These are phyloP conservation scores for Bathelium albidoporum DNA, from an alignment of 495 filamentous ascomycete species.

Conservation along the genomic window DNA sequence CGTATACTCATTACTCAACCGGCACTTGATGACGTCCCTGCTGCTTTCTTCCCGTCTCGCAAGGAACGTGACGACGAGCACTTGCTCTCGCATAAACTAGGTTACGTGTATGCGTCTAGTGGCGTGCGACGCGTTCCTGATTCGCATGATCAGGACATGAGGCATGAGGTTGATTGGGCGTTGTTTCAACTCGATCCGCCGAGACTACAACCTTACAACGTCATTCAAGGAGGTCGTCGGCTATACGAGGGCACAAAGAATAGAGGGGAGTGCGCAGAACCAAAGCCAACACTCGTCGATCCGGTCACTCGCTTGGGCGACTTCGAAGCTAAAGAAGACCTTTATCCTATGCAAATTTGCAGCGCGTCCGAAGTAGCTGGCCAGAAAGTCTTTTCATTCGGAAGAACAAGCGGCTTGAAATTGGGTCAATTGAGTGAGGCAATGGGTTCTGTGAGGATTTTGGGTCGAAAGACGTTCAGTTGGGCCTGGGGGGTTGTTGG, in stretches of 20 bases:
- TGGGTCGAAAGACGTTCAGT: constrained; percentile 67
- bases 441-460: constrained; percentile 72
- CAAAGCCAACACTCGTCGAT: constrained; percentile 17
- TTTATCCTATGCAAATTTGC: constrained; percentile 31
- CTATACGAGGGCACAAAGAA: constrained; percentile 1
- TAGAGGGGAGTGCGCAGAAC: neutral
- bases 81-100: constrained; percentile 63
- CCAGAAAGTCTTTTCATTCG: constrained; percentile 74
- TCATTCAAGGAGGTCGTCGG: constrained; percentile 40
- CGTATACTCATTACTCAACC: constrained; percentile 42
- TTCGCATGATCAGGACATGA: constrained; percentile 42
- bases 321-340: constrained; percentile 24
- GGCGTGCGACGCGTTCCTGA: constrained; percentile 61
- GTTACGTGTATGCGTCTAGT: constrained; percentile 78
- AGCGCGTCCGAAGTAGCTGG: constrained; percentile 47
- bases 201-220: constrained; percentile 60
- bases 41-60: constrained; percentile 58
- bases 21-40: constrained; percentile 58
- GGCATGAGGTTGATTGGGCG: constrained; percentile 95
- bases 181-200: constrained; percentile 69
- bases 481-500: constrained; percentile 72
- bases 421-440: constrained; percentile 62
- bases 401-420: constrained; percentile 79
- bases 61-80: constrained; percentile 64
- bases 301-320: constrained; percentile 15